phyloP scores from a whole-genome alignment of 257 asterid species.

The Ophiorrhiza pumila region DNA sequence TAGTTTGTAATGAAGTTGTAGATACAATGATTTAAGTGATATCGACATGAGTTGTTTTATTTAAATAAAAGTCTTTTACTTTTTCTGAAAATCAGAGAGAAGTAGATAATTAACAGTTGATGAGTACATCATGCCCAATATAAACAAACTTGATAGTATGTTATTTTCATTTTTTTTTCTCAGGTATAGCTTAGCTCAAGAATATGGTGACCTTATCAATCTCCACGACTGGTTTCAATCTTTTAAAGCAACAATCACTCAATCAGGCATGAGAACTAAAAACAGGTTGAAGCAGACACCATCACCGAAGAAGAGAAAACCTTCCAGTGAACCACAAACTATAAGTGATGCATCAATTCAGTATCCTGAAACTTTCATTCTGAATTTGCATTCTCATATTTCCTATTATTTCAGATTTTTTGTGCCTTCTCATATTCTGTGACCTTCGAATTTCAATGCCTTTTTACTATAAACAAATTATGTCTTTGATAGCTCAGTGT shows the following conservation, averaged over 20 bases:
- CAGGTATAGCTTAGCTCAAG: slow-evolving; percentile 88
- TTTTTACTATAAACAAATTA: background rate
- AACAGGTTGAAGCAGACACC: slow-evolving; percentile 45
- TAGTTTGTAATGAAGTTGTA: slow-evolving; percentile 4
- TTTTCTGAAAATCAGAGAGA: background rate
- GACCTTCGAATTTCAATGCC: background rate
- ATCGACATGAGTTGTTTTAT: background rate
- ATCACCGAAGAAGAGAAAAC: slow-evolving; percentile 72
- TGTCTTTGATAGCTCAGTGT: background rate
- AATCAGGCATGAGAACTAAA: slow-evolving; percentile 37
- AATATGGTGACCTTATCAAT: slow-evolving; percentile 92
- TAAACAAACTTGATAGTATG: background rate
- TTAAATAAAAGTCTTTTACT: background rate
- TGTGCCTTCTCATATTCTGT: background rate
- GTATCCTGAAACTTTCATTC: slow-evolving; percentile 56
- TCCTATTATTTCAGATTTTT: background rate
- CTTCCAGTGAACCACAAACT: slow-evolving; percentile 27
- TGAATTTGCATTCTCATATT: background rate
- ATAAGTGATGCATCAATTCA: slow-evolving; percentile 64
- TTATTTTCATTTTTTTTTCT: slow-evolving; percentile 14
- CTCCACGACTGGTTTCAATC: slow-evolving; percentile 91
- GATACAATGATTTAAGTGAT: background rate
- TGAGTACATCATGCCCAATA: background rate
- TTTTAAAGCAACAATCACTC: slow-evolving; percentile 54
- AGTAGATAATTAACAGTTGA: background rate